Base-by-base conservation (phyloP, 805 yeast genomes). In the Ogataea salicorniae region DNA sequence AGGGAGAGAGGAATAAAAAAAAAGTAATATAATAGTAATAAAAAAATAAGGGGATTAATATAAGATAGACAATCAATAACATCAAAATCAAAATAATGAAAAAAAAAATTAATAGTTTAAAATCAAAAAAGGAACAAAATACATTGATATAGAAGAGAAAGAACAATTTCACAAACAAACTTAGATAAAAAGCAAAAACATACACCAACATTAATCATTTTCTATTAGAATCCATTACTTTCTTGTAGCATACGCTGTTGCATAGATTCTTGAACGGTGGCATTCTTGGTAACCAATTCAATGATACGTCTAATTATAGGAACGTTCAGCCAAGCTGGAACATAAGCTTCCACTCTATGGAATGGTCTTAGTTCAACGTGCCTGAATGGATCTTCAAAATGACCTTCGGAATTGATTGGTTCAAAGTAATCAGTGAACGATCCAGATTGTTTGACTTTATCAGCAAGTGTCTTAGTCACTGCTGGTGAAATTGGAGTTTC, bases 251-350 rank as follows among this genome's bases (percentile, higher is more conserved):
- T 5, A 34, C 53, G 56, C 35, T 52, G 54, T 23, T 49, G 58
- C 16, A 53, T 47, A n/a, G 60, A 58, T 35, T 83, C 87, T 64
- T 81, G 88, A 14, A 76, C 87, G 20, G 85, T 75, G 16, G 92
- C 95, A 62, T 84, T 85, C 68, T 81, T 84, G 13, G 95, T 87
- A 41, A 86, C 92, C 57, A 94, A 74, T 64, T 91, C 97, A 37
- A 91, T 87, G 42, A 94, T 81, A 67, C 94, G 77, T 72, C 95
- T 85, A 35, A 95, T 83, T 37, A 80, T 83, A 39, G 98, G 98
- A 54, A 91, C 80, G 57, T 84, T 87, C 69, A 94, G 73, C 87
- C 95, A 87, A 1, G 95, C 91, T 37, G 99, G 99, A 52, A 94
- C 92, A 62, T 91, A 94, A 16, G 95, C 90, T 71, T 87, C 89